phyloP scores from a whole-genome alignment of 495 filamentous ascomycete species.

The Penicillium maclennaniae region DNA sequence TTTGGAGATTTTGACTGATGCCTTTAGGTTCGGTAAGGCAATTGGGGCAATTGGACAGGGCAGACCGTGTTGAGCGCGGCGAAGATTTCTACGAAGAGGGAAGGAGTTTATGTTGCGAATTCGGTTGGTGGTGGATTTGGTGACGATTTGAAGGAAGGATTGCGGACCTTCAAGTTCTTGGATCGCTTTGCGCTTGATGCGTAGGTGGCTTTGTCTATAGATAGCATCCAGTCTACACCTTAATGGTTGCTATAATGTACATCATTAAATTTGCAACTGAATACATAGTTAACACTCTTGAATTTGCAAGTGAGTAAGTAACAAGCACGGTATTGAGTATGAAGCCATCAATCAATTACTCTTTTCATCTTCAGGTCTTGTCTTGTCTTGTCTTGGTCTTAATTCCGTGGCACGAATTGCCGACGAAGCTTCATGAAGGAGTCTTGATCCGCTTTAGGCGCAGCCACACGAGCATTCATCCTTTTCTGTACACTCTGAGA shows the following conservation, averaged over 20 bases:
- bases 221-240: not conserved
- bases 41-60: constrained; percentile 57
- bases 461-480: constrained; percentile 13
- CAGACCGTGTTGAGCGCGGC: constrained; percentile 38
- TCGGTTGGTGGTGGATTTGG: constrained; percentile 37
- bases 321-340: not conserved
- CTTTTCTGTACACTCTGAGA: constrained; percentile 9
- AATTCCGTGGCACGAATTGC: not conserved
- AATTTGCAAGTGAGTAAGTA: not conserved
- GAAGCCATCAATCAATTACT: not conserved
- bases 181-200: constrained; percentile 38
- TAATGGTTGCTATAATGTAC: not conserved
- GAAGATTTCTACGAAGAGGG: constrained; percentile 31
- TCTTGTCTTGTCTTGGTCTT: not conserved
- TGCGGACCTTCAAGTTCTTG: constrained; percentile 64
- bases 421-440: constrained; percentile 12
- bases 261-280: not conserved
- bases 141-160: constrained; percentile 50
- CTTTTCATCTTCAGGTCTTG: not conserved
- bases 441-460: constrained; percentile 1
- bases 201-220: not conserved
- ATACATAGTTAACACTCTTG: not conserved
- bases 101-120: constrained; percentile 51
- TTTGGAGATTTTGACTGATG: constrained; percentile 61
- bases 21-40: constrained; percentile 70